These are phyloP conservation scores for Calonectria hawksworthii DNA, from an alignment of 2,329 filamentous ascomycete genomes.

Conservation along the genomic window DNA sequence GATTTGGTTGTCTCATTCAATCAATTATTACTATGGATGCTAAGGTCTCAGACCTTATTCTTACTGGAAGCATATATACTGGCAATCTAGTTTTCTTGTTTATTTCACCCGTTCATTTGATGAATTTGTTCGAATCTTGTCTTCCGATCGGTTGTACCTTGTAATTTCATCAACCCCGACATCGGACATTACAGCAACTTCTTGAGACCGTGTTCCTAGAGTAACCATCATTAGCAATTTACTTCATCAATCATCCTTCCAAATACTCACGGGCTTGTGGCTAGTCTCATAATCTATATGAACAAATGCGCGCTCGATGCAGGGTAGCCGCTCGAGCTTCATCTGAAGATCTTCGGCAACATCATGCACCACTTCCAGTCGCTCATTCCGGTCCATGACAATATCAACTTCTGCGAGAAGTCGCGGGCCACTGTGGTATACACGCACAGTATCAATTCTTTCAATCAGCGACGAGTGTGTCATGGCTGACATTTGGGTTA, in stretches of 20 bases:
- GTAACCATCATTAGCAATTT: background rate
- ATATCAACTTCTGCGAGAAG: conserved; percentile 13
- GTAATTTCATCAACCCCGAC: no score
- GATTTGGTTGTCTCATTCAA: no score
- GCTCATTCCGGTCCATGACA: conserved; percentile 11
- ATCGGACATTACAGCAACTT: background rate
- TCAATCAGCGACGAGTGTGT: background rate
- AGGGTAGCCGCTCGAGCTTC: background rate
- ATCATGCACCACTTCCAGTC: conserved; percentile 2
- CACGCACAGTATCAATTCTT: conserved; percentile 2
- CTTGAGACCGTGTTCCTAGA: background rate
- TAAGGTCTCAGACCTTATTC: background rate
- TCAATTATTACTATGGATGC: no score
- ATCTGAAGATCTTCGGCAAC: conserved; percentile 11
- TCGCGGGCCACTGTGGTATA: conserved; percentile 7
- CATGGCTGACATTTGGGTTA: background rate
- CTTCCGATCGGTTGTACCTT: no score
- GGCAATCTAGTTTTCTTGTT: no score
- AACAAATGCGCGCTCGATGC: conserved; percentile 6
- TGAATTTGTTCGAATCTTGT: background rate
- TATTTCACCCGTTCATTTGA: background rate
- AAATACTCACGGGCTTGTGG: conserved; percentile 1
- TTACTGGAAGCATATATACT: no score
- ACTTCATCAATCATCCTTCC: fast-evolving
- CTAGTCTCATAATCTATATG: conserved; percentile 16